Evolutionary conservation across 129 eudicot genomes (phyloP).

Genomic region (Silybum marianum): DNA sequence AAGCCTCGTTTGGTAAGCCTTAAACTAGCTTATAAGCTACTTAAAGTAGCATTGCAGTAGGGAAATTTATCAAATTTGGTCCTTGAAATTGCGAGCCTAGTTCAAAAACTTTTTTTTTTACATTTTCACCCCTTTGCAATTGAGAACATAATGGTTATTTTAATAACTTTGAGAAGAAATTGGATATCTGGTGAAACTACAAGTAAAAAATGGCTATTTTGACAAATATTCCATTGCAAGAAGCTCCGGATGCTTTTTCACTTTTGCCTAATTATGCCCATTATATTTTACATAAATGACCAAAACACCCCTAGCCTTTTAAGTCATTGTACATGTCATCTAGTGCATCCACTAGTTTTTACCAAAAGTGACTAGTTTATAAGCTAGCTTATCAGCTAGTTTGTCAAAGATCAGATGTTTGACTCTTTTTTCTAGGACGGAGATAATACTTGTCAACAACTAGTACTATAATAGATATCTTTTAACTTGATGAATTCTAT

Average conservation of each 20-base stretch:
- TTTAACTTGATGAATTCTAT: slow-evolving; percentile 8
- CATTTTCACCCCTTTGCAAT: no score
- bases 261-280: not conserved
- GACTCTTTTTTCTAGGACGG: not conserved
- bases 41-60: not conserved
- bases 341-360: no score
- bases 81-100: no score
- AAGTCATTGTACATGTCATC: no score
- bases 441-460: not conserved
- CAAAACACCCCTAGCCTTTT: not conserved
- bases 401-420: not conserved
- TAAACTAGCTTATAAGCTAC: not conserved
- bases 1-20: not conserved
- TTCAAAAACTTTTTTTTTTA: no score
- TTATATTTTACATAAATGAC: not conserved
- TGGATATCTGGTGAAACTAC: no score
- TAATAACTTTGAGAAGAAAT: no score
- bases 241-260: not conserved
- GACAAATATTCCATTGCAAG: not conserved
- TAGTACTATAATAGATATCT: not conserved
- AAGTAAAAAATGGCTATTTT: no score
- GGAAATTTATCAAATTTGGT: no score
- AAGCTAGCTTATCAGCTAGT: no score
- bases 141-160: no score
- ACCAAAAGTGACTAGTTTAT: not conserved